phyloP scores from a whole-genome alignment of 176 grass and related monocot species.

The Rhynchospora tenuis region DNA sequence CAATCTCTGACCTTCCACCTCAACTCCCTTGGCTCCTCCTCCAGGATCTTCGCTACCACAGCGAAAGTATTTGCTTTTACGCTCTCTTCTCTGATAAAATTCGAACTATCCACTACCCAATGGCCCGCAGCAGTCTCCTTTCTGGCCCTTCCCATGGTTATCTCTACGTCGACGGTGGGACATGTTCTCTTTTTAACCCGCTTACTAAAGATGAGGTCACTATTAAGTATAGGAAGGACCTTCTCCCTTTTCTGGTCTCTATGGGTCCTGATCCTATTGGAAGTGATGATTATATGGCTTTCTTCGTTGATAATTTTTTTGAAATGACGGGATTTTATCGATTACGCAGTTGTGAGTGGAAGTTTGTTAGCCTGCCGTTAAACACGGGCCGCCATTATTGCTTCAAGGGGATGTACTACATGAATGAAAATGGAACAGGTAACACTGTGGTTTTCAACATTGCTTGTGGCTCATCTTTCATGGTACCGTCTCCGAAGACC shows the following conservation, averaged over 20 bases:
- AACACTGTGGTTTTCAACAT: background rate
- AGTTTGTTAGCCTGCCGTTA: background rate
- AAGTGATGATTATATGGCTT: background rate
- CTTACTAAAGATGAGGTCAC: background rate
- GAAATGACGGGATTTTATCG: background rate
- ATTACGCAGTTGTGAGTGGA: background rate
- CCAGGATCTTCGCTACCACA: background rate
- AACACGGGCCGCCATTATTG: background rate
- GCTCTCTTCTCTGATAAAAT: background rate
- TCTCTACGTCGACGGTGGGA: background rate
- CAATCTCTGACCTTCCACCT: background rate
- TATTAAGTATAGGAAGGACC: background rate
- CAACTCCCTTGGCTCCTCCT: constrained; percentile 27
- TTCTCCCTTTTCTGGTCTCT: background rate
- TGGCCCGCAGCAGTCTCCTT: background rate
- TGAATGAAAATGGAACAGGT: background rate
- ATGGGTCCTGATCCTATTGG: background rate
- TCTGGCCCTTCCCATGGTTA: background rate
- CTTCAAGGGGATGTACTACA: background rate
- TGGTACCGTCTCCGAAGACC: background rate
- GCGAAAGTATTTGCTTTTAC: background rate
- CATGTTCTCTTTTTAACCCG: background rate
- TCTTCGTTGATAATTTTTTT: background rate
- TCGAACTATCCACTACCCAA: background rate
- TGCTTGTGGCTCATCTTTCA: background rate